Conservation (phyloP, 805 yeast genomes). For the Myxozyma vanderwaltii region DNA sequence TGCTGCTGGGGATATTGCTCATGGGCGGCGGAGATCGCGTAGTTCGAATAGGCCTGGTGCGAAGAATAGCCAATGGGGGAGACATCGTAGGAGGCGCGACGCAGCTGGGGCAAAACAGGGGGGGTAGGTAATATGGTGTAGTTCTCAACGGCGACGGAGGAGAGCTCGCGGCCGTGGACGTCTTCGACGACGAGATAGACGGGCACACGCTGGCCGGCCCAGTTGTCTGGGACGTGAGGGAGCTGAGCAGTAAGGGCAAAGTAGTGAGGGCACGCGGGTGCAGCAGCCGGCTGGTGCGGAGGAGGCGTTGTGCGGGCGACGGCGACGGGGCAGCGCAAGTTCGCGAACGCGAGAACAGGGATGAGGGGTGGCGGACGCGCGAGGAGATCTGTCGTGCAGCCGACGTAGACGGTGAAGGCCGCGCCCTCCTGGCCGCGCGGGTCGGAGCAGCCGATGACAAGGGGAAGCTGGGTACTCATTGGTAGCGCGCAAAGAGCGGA, state of each 20-base stretch:
- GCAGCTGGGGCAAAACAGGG: slow-evolving; percentile 7
- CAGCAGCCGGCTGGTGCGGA: background rate
- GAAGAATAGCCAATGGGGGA: slow-evolving; percentile 2
- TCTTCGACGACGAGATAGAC: slow-evolving; percentile 27
- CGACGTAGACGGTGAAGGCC: slow-evolving; percentile 27
- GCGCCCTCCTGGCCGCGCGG: slow-evolving; percentile 27
- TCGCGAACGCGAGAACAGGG: slow-evolving; percentile 19
- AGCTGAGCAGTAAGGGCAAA: slow-evolving; percentile 25
- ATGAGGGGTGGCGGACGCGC: slow-evolving; percentile 11
- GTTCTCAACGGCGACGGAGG: slow-evolving; percentile 22
- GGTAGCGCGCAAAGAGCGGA: no score
- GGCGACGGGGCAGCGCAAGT: slow-evolving; percentile 23
- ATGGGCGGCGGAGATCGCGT: background rate
- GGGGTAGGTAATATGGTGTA: slow-evolving; percentile 6
- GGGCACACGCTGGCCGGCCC: slow-evolving; percentile 23
- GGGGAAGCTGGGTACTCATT: slow-evolving; percentile 15
- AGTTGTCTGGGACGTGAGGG: slow-evolving; percentile 25
- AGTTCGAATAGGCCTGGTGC: background rate
- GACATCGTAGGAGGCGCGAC: slow-evolving; percentile 4
- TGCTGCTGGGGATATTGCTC: background rate
- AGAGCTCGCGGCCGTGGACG: slow-evolving; percentile 23
- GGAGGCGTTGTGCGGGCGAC: slow-evolving; percentile 26
- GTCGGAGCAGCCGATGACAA: slow-evolving; percentile 30
- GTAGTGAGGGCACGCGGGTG: slow-evolving; percentile 14
- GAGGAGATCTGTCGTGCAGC: slow-evolving; percentile 16